Conservation (phyloP, 1,284 basidiomycete species). For the Wallemia ichthyophaga region DNA sequence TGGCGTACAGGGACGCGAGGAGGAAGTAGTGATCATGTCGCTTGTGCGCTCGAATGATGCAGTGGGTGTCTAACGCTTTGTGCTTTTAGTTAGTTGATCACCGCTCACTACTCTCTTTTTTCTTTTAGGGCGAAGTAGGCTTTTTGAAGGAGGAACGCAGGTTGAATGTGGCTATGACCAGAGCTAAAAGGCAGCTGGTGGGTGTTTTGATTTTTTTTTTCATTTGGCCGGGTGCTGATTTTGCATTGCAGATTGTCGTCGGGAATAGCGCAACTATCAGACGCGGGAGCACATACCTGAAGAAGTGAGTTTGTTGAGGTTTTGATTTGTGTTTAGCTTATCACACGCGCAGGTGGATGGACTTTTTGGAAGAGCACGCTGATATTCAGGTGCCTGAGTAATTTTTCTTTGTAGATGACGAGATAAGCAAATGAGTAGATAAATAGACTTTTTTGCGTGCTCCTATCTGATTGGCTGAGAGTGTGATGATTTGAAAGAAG, state of each 20-base stretch:
- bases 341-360: conserved; percentile 33
- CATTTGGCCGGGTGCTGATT: too few species aligned
- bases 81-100: conserved; percentile 1
- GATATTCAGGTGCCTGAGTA: conserved; percentile 29
- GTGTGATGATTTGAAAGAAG: too few species aligned
- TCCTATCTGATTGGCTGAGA: too few species aligned
- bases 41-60: conserved; percentile 4
- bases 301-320: conserved; percentile 11
- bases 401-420: too few species aligned
- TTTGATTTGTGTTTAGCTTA: neutral
- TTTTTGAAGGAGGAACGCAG: conserved; percentile 70
- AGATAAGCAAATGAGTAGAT: too few species aligned
- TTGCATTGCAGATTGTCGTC: conserved; percentile 34
- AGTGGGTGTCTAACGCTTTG: conserved; percentile 17
- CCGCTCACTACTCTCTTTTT: too few species aligned
- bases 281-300: conserved; percentile 50
- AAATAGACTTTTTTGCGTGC: too few species aligned
- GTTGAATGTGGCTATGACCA: conserved; percentile 82
- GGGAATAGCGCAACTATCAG: conserved; percentile 68
- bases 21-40: conserved; percentile 51
- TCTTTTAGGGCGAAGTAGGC: conserved; percentile 43
- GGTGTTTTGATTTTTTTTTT: too few species aligned
- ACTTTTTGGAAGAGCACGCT: conserved; percentile 62
- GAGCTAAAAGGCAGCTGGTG: conserved; percentile 64
- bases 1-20: conserved; percentile 76